Conservation (phyloP, 306 rosid species). For the Cicer pinnatifidum region DNA sequence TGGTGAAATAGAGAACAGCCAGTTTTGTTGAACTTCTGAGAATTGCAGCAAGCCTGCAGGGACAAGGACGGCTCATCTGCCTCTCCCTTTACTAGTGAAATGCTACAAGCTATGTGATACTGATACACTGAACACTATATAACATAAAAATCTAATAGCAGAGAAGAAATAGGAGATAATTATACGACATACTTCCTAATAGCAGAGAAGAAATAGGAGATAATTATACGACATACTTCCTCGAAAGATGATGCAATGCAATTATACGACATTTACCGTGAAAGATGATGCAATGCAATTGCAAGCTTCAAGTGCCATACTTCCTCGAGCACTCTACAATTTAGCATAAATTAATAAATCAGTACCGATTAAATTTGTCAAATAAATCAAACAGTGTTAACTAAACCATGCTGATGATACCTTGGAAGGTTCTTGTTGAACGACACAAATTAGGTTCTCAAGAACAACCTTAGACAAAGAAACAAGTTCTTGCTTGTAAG, state of each 20-base stretch:
- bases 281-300: conserved; percentile 78
- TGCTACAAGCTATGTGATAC: background rate
- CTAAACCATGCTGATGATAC: conserved; percentile 49
- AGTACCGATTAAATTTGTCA: conserved; percentile 42
- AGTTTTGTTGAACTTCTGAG: too few relatives aligned
- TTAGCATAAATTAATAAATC: conserved; percentile 40
- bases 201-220: too few relatives aligned
- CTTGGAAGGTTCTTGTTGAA: conserved; percentile 77
- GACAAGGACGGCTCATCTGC: conserved; percentile 6
- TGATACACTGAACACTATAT: too few relatives aligned
- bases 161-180: too few relatives aligned
- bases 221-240: too few relatives aligned
- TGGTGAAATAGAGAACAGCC: too few relatives aligned
- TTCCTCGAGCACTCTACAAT: conserved; percentile 75
- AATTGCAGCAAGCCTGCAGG: background rate
- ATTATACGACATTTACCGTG: conserved; percentile 49
- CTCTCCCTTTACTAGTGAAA: conserved; percentile 4
- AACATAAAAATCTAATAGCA: too few relatives aligned
- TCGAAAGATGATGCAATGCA: too few relatives aligned
- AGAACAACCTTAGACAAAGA: conserved; percentile 70
- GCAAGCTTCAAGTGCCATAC: conserved; percentile 96
- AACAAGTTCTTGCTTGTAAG: conserved; percentile 68
- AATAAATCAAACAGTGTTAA: conserved; percentile 32
- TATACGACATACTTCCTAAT: too few relatives aligned
- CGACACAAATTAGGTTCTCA: conserved; percentile 61